Percentiles rank a stretch among this genome's conserved stretches.
These are phyloP conservation scores for Usnea hakonensis DNA, from an alignment of 495 filamentous ascomycete genomes.

Conservation along the genomic window DNA sequence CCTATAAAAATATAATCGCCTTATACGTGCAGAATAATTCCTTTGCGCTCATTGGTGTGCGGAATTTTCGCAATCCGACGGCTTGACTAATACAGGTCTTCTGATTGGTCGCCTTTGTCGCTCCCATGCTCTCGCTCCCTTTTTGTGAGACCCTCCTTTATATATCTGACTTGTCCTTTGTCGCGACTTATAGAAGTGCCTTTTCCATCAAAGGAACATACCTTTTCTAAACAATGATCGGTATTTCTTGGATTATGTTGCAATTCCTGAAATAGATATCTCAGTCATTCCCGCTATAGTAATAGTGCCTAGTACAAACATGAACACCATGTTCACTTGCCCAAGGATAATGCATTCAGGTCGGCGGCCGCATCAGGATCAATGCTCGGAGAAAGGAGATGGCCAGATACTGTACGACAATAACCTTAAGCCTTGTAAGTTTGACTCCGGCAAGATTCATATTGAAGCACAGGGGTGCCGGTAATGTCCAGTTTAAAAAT, in stretches of 20 bases:
- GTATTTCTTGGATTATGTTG: neutral
- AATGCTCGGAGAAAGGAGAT: neutral
- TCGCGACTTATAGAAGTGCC: neutral
- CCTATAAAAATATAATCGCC: neutral
- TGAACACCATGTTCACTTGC: neutral
- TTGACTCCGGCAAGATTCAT: neutral
- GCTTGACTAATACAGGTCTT: constrained; percentile 10
- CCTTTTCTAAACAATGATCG: neutral
- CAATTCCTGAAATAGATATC: neutral
- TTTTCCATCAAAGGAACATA: neutral
- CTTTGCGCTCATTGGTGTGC: neutral
- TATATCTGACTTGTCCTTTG: neutral
- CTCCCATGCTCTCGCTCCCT: neutral
- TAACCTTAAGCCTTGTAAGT: neutral
- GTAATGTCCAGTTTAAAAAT: too few relatives aligned
- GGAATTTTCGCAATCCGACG: neutral
- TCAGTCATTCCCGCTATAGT: neutral
- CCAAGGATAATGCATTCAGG: neutral
- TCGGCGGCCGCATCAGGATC: neutral
- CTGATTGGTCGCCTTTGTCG: constrained; percentile 11
- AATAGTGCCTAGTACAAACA: neutral
- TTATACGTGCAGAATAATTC: neutral
- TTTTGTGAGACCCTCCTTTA: neutral
- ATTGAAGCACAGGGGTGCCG: neutral
- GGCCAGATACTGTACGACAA: neutral